These are phyloP conservation scores for Talaromyces sp. DNA, from an alignment of 2,329 filamentous ascomycete genomes.

Conservation along the genomic window DNA sequence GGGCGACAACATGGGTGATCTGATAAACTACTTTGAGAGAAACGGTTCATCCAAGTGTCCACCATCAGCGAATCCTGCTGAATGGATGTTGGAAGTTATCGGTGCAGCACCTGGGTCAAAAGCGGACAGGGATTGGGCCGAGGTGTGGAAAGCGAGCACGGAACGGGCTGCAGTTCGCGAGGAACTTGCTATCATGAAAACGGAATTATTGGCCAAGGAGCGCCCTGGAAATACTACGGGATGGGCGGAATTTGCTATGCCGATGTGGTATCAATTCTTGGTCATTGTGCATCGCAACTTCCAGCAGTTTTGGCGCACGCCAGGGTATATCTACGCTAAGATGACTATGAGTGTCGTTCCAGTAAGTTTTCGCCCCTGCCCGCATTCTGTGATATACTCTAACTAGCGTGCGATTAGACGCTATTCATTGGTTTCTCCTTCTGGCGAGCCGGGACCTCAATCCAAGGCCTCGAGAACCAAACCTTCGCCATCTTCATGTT, in stretches of 20 bases:
- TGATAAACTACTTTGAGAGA: constrained; percentile 73
- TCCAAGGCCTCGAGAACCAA: constrained; percentile 83
- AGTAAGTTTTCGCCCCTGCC: neutral
- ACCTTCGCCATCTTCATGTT: constrained; percentile 90
- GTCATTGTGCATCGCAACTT: constrained; percentile 73
- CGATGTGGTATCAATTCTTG: constrained; percentile 64
- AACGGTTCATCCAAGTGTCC: constrained; percentile 61
- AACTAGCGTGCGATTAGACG: constrained; percentile 38
- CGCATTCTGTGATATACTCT: neutral
- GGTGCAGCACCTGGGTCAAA: constrained; percentile 61
- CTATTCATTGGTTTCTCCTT: constrained; percentile 85
- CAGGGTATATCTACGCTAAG: constrained; percentile 86
- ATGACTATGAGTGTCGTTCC: constrained; percentile 54
- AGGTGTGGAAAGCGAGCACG: constrained; percentile 57
- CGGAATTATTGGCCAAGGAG: constrained; percentile 54
- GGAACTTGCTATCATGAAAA: constrained; percentile 53
- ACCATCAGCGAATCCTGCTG: constrained; percentile 66
- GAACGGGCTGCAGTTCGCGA: constrained; percentile 57
- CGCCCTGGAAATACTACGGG: constrained; percentile 33
- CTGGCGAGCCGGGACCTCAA: constrained; percentile 67
- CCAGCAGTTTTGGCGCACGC: constrained; percentile 89
- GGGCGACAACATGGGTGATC: constrained; percentile 54
- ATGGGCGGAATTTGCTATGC: constrained; percentile 77
- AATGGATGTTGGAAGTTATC: constrained; percentile 66
- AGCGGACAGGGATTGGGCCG: constrained; percentile 63